Conservation (phyloP, 1,139 yeast genomes). For the Taphrina deformans region DNA sequence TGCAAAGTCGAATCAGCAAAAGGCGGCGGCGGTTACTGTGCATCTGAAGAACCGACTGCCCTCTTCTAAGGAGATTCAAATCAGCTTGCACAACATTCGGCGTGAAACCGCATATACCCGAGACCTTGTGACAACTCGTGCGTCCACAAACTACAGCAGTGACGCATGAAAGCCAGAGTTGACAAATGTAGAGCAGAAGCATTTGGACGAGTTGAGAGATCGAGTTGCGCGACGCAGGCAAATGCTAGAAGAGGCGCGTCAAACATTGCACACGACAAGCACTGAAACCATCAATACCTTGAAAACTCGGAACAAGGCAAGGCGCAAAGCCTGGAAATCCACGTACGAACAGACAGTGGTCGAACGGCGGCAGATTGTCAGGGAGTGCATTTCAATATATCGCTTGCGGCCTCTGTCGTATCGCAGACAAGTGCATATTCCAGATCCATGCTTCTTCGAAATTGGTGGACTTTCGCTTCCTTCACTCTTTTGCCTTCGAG, state of each 20-base stretch:
- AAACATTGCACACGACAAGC: neutral
- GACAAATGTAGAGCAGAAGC: constrained; percentile 4
- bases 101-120: constrained; percentile 16
- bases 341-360: neutral
- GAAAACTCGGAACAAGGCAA: constrained; percentile 4
- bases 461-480: constrained; percentile 19
- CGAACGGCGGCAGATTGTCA: neutral
- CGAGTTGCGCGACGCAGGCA: constrained; percentile 24
- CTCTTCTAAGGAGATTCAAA: neutral
- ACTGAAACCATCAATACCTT: neutral
- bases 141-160: neutral
- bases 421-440: neutral
- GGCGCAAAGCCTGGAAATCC: constrained; percentile 13
- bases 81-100: neutral
- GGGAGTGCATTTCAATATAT: neutral
- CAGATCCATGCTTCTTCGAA: neutral
- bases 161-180: constrained; percentile 10
- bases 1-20: neutral
- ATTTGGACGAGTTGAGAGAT: constrained; percentile 19
- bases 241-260: constrained; percentile 14
- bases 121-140: constrained; percentile 1
- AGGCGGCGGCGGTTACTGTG: neutral
- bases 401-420: neutral
- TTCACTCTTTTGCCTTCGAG: constrained; percentile 4
- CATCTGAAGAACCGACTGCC: neutral